Base-by-base conservation (phyloP, 371 early-diverging fungal species). In the Apophysomyces elegans region DNA sequence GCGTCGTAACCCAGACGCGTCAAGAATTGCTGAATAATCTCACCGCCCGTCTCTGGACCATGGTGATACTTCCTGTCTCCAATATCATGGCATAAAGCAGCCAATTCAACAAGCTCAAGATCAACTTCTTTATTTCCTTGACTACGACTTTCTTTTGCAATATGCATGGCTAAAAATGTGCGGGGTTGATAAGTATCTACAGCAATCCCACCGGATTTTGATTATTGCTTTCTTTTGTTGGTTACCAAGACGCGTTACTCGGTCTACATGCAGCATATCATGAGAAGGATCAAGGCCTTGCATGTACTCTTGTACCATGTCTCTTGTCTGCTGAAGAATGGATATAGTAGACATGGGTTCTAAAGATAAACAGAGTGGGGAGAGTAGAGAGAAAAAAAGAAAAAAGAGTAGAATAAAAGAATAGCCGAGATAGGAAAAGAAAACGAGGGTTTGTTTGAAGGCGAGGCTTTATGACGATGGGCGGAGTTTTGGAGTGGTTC, bases 21-120 rank as follows among this genome's bases (percentile, higher is more conserved):
- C 60, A 91, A 68, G 58, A 89, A 89, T 5, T 66, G 60, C 44
- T 75, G 69, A 18, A 87, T 74, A 50, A 79, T 67, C 26, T 78
- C 74, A 0, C 75, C 78, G 41, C 85, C 83, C 0, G 85, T 76
- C 36, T 72, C 70, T 13, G 69, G 68, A 36, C 79, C 76, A 37
- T 84, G 78, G 9, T 79, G 78, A 63, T 91, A 92, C 69, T 93
- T 93, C 37, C 83, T 74, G 68, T 93, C 93, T 11, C 85, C 87
- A 38, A 93, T 84, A 66, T 93, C 93, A 54, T 93, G 93, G 38
- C 92, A 86, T 4, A 92, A 78, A 2, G 91, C 91, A 3, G 92
- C 89, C 16, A 93, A 66, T 56, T 88, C 87, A 6, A 92, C 90
- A 0, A 91, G 64, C 13, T 86, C 75, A 26, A 83, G 36, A 64